phyloP scores from a whole-genome alignment of 73 alveolate genomes.

The Halteria grandinella region DNA sequence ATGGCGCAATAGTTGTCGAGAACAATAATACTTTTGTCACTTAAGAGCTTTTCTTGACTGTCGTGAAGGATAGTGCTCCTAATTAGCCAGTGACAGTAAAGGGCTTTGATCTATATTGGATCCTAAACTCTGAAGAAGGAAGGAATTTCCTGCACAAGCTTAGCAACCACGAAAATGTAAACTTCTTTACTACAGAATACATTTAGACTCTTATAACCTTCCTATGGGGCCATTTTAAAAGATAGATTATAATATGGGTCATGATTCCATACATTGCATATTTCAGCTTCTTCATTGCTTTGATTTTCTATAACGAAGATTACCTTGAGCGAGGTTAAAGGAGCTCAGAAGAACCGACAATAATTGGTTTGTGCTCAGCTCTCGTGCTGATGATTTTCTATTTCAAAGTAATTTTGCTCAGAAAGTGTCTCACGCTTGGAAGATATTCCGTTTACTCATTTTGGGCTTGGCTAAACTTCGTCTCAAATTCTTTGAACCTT shows the following conservation, averaged over 20 bases:
- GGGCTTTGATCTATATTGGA: conserved; percentile 57
- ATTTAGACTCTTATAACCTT: conserved; percentile 12
- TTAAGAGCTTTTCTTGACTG: too few species aligned
- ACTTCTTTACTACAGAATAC: conserved; percentile 17
- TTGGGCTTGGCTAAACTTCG: conserved; percentile 24
- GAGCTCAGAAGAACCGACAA: too few species aligned
- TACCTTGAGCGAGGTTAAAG: conserved; percentile 9
- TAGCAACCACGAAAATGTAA: conserved; percentile 10
- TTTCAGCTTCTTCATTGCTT: conserved; percentile 14
- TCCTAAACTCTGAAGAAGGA: conserved; percentile 49
- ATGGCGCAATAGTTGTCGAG: background rate
- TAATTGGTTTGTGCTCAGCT: too few species aligned
- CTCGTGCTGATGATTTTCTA: too few species aligned
- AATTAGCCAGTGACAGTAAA: conserved; percentile 18
- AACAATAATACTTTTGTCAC: background rate
- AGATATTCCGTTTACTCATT: too few species aligned
- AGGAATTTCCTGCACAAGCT: conserved; percentile 4
- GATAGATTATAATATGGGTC: conserved; percentile 4
- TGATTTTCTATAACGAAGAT: conserved; percentile 21
- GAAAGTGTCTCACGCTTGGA: too few species aligned
- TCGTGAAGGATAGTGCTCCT: too few species aligned
- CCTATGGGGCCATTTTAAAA: conserved; percentile 48
- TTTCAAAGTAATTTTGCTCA: too few species aligned
- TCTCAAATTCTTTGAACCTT: conserved; percentile 9
- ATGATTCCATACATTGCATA: conserved; percentile 41